phyloP scores from a whole-genome alignment of 768 basidiomycete genomes.

The Psilocybe cyanescens region DNA sequence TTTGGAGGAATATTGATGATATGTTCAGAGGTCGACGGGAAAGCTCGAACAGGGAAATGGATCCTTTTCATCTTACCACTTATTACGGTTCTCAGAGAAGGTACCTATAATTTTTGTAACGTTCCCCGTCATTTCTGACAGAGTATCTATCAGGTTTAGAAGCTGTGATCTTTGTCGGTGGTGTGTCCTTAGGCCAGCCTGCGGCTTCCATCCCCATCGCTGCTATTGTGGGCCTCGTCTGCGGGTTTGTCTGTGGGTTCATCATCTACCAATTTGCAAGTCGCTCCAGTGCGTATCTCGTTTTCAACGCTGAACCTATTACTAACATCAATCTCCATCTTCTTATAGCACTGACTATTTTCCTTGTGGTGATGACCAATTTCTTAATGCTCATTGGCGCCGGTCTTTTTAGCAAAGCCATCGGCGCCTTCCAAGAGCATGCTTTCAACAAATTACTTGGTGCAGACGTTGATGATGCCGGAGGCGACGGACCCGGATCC shows the following conservation, averaged over 20 bases:
- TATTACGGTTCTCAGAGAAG: slow-evolving; percentile 93
- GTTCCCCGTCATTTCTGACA: neutral
- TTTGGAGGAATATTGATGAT: neutral
- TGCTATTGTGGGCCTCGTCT: slow-evolving; percentile 81
- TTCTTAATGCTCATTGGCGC: slow-evolving; percentile 92
- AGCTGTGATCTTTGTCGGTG: slow-evolving; percentile 92
- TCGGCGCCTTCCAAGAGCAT: slow-evolving; percentile 74
- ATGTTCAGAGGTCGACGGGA: slow-evolving; percentile 46
- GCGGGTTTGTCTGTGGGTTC: slow-evolving; percentile 74
- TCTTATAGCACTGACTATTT: slow-evolving; percentile 69
- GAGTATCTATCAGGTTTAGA: slow-evolving; percentile 61
- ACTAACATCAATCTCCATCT: neutral
- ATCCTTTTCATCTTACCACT: slow-evolving; percentile 88
- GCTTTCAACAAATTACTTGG: slow-evolving; percentile 74
- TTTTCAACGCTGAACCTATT: neutral
- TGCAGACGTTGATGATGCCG: slow-evolving; percentile 66
- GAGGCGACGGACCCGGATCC: slow-evolving; percentile 81
- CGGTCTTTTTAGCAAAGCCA: slow-evolving; percentile 84
- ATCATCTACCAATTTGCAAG: slow-evolving; percentile 82
- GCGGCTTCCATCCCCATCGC: slow-evolving; percentile 91
- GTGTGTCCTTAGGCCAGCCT: slow-evolving; percentile 83
- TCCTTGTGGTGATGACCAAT: slow-evolving; percentile 92
- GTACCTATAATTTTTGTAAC: slow-evolving; percentile 32
- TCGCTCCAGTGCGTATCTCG: slow-evolving; percentile 56
- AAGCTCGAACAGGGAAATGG: slow-evolving; percentile 72